Base-by-base conservation (phyloP, 768 basidiomycete genomes). In the Baorangia bicolor region DNA sequence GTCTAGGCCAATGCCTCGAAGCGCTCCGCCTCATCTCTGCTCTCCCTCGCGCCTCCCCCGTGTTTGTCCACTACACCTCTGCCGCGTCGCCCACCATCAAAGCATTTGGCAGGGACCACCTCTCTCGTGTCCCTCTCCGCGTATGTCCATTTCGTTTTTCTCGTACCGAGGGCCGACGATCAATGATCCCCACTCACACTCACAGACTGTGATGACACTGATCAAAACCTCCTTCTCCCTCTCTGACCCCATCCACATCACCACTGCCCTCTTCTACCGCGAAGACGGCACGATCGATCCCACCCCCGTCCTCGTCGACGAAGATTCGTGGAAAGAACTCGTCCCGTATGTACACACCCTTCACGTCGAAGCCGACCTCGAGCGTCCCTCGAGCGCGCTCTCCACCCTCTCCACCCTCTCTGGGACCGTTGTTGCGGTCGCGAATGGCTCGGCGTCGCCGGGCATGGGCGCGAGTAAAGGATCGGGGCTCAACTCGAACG, bases 261-360 rank as follows among this genome's bases (percentile, higher is more conserved):
- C 56, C 23, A 52, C 62, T n/a, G 71, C 69, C 8, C 34, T 58
- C 42, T 71, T 71, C 45, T 70, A 64, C 40, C 58, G 68, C 49
- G 69, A 71, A 43, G 69, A 71, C 30, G 71, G 71, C 30, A 55
- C 61, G 38, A 30, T 73, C 35, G 67, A 73, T 38, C 47, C 64
- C 6, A 51, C 59, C 0, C 59, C 59, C 16, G 59, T 61, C n/a
- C 51, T 63, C 21, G 42, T 71, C 21, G 69, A 71, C 25, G 70
- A 73, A 23, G 67, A 69, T 42, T 71, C 69, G 33, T 71, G 69
- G 71, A 65, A 61, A 16, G 69, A 73, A 31, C 67, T 73, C 23
- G 69, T 54, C 0, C 67, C 71, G 28, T 69, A 71, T 25, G 52
- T 71, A 13, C 71, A 71, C 38, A 67, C 65, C 6, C 47, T 73